Percentiles rank a stretch among this genome's conserved stretches.
Conservation (phyloP, 495 filamentous ascomycete species). For the Tuber microsphaerosporum region DNA sequence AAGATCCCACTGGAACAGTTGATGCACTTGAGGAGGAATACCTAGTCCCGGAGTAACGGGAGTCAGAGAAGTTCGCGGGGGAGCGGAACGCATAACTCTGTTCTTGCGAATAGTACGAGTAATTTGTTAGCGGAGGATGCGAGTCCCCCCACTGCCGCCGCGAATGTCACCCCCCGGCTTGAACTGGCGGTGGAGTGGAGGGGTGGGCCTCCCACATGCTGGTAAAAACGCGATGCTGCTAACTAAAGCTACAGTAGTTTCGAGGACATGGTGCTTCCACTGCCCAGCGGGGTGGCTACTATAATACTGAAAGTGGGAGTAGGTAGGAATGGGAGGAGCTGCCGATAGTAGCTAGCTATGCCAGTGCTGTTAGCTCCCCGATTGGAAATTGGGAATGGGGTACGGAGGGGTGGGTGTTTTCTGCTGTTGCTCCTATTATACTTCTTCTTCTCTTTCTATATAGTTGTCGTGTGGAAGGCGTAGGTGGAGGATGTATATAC, state of each 20-base stretch:
- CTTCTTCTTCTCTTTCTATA: background rate
- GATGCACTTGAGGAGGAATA: conserved; percentile 19
- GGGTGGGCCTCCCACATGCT: conserved; percentile 24
- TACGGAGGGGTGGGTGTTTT: conserved; percentile 8
- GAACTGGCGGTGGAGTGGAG: background rate
- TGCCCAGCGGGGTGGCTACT: background rate
- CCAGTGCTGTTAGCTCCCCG: conserved; percentile 27
- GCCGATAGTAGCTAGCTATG: conserved; percentile 24
- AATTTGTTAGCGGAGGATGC: conserved; percentile 8
- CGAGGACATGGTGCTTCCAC: no score
- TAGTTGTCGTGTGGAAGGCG: background rate
- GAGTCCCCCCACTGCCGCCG: no score
- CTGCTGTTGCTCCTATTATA: background rate
- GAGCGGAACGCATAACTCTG: conserved; percentile 23
- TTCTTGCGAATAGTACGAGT: conserved; percentile 9
- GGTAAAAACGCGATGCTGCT: conserved; percentile 38
- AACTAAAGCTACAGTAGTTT: conserved; percentile 39
- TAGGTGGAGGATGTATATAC: background rate
- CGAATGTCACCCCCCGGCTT: conserved; percentile 11
- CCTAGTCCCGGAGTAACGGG: conserved; percentile 37
- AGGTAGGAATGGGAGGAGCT: background rate
- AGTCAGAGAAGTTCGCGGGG: conserved; percentile 22
- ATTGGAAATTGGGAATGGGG: conserved; percentile 11
- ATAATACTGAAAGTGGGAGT: background rate
- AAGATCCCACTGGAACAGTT: conserved; percentile 6